Evolutionary conservation across 176 grass and related monocot species (phyloP), one percentile per base, ranked within the genome.

Genomic region (Rhynchospora breviuscula): DNA sequence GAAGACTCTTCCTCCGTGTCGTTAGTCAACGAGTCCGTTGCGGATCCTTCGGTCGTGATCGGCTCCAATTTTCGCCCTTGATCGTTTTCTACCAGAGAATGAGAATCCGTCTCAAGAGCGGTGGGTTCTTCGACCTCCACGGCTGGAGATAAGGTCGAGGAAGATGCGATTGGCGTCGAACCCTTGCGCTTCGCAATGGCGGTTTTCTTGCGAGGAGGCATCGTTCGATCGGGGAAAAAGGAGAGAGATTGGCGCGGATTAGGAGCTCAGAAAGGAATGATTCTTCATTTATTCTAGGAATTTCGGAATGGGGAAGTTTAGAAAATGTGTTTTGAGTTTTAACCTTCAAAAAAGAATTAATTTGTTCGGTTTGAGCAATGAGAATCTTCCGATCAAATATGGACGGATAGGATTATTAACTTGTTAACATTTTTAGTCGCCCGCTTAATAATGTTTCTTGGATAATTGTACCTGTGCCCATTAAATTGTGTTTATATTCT

Each of bases 171-270:
- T 14, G 7, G 26, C 17, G 61, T 49, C 9, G 56, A 14, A 23
- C 10, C 35, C 19, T 21, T 82, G 59, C 31, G n/a, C 22, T 17
- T 64, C n/a, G 60, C 5, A 53, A 31, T 0, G 22, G 72, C 0
- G 22, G 47, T 77, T 53, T 82, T 82, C 61, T 82, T 82, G 15
- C 80, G 80, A 44, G 61, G 61, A 21, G 61, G 61, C 80, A 82
- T 82, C 19, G 70, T 11, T 11, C 43, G 66, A 61, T 53, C 40
- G 80, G 61, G 61, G 44, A 82, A 46, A 15, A 63, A 44, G 40
- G 22, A 33, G 33, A 70, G 23, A 70, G 25, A 70, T 33, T 33
- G 5, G 66, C 25, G 22, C 0, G 25, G n/a, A 78, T 10, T 1
- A 33, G 33, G 19, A 8, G 59, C 35, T 40, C 0, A 40, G 35